These are phyloP conservation scores for Bryoerythrophyllum caledonicum DNA, from an alignment of 225 moss, liverwort and hornwort genomes.

Conservation along the genomic window DNA sequence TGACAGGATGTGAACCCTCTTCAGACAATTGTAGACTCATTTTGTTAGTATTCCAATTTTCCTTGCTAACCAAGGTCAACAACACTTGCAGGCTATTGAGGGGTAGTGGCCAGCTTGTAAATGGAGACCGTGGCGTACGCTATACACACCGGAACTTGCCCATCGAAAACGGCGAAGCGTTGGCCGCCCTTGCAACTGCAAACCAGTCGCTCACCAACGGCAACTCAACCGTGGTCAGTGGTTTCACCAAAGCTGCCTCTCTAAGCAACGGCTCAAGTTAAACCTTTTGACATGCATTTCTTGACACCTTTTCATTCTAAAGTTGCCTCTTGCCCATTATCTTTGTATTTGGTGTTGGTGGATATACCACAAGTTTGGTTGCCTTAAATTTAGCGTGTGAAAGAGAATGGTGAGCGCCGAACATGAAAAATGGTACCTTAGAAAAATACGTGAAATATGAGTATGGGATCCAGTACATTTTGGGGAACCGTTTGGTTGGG, in stretches of 20 bases:
- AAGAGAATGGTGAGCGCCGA: not conserved
- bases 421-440: not conserved
- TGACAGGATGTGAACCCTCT: not conserved
- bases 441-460: not conserved
- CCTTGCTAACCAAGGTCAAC: not conserved
- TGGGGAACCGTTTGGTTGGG: not conserved
- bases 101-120: slow-evolving; percentile 82
- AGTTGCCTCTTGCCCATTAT: not conserved
- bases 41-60: not conserved
- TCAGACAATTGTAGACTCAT: not conserved
- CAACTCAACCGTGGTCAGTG: slow-evolving; percentile 14
- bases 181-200: slow-evolving; percentile 26
- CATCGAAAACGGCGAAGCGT: slow-evolving; percentile 22
- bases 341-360: not conserved
- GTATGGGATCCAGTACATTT: not conserved
- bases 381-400: too few species aligned
- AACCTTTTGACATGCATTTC: too few species aligned
- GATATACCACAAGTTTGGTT: not conserved
- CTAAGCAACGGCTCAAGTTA: slow-evolving; percentile 33
- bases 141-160: slow-evolving; percentile 74
- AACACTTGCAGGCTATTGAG: slow-evolving; percentile 69
- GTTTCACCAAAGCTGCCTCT: slow-evolving; percentile 25
- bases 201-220: slow-evolving; percentile 20
- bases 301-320: slow-evolving; percentile 1
- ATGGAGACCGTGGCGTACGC: slow-evolving; percentile 74